phyloP scores from a whole-genome alignment of 2,329 filamentous ascomycete genomes.

The Bisporella sp. region DNA sequence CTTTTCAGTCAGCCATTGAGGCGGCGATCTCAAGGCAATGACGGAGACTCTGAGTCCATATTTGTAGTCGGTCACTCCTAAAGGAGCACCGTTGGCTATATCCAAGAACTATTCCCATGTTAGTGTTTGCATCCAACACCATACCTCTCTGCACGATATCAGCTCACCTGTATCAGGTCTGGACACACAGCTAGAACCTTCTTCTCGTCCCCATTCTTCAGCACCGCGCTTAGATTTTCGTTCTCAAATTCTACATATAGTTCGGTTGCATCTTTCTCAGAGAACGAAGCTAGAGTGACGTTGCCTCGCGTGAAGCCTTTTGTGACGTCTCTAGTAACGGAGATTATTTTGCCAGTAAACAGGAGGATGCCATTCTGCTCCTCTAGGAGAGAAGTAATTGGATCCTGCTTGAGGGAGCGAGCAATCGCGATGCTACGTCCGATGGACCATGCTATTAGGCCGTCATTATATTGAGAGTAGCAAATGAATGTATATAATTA shows the following conservation, averaged over 20 bases:
- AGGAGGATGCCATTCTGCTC: slow-evolving; percentile 22
- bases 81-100: slow-evolving; percentile 39
- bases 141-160: too few species aligned
- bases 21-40: slow-evolving; percentile 41
- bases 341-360: slow-evolving; percentile 24
- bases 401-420: slow-evolving; percentile 20
- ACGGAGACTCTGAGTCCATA: slow-evolving; percentile 45
- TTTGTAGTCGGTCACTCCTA: slow-evolving; percentile 42
- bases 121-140: not conserved
- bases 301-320: slow-evolving; percentile 24
- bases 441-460: slow-evolving; percentile 38
- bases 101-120: slow-evolving; percentile 30
- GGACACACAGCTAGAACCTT: slow-evolving; percentile 21
- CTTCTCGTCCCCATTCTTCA: slow-evolving; percentile 13
- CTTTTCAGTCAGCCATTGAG: slow-evolving; percentile 37
- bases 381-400: slow-evolving; percentile 18
- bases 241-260: slow-evolving; percentile 25
- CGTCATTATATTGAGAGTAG: too few species aligned
- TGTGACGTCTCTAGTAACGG: slow-evolving; percentile 20
- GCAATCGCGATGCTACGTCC: slow-evolving; percentile 48
- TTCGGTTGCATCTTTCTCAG: not conserved
- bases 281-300: slow-evolving; percentile 17
- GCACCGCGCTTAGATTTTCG: slow-evolving; percentile 22
- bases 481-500: slow-evolving; percentile 1
- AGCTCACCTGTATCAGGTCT: slow-evolving; percentile 20